Percentiles rank a stretch among this genome's conserved stretches.
These are phyloP conservation scores for Podaxis sp. DNA, from an alignment of 768 basidiomycete genomes.

Conservation along the genomic window DNA sequence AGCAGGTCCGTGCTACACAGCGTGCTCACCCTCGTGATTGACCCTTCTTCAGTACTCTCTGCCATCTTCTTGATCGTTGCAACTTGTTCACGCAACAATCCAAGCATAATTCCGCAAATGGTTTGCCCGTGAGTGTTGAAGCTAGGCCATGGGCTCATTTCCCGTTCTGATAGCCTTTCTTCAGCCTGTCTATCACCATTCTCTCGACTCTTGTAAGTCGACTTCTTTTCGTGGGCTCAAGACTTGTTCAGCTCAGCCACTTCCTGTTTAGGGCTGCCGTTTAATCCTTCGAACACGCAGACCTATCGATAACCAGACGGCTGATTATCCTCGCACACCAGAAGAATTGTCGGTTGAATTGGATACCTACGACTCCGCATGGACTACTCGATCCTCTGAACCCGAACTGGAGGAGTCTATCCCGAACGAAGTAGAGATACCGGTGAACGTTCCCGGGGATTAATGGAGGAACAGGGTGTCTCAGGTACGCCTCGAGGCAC, in stretches of 20 bases:
- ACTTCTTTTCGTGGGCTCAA: neutral
- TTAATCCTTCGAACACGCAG: neutral
- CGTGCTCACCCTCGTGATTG: neutral
- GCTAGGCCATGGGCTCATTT: neutral
- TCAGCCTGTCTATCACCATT: neutral
- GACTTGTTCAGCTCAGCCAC: neutral
- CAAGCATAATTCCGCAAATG: neutral
- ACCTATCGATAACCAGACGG: neutral
- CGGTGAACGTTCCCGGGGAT: too few relatives aligned
- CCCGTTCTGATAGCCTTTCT: neutral
- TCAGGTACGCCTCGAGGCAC: too few relatives aligned
- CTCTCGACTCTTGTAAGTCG: neutral
- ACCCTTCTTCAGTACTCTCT: neutral
- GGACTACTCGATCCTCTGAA: neutral
- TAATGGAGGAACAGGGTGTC: too few relatives aligned
- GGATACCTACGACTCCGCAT: neutral
- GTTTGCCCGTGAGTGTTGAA: neutral
- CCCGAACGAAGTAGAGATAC: neutral
- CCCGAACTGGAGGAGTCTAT: neutral
- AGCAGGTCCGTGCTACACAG: neutral
- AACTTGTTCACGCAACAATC: neutral
- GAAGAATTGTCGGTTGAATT: neutral
- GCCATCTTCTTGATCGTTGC: neutral
- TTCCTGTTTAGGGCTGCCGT: neutral
- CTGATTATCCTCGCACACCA: neutral